Conservation (phyloP, 805 yeast genomes). For the Candida sphagnicola region DNA sequence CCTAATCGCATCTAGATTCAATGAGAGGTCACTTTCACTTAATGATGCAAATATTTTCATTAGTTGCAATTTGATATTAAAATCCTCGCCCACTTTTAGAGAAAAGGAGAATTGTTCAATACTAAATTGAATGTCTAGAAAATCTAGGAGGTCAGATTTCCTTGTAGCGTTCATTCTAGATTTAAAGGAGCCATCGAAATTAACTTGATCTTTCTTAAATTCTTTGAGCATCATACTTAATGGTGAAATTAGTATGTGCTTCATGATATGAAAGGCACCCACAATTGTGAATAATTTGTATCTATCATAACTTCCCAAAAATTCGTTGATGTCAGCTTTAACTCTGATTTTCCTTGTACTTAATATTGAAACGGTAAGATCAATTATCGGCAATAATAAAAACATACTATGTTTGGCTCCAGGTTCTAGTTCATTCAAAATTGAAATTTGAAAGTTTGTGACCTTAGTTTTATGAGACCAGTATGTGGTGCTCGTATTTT, state of each 20-base stretch:
- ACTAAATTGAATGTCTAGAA: conserved; percentile 7
- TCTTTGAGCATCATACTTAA: conserved; percentile 18
- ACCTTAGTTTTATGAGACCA: conserved; percentile 20
- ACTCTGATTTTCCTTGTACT: conserved; percentile 11
- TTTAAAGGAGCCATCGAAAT: conserved; percentile 4
- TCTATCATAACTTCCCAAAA: conserved; percentile 22
- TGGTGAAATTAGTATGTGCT: conserved; percentile 28
- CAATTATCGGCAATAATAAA: conserved; percentile 18
- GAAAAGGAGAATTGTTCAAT: conserved; percentile 20
- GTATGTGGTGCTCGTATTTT: conserved; percentile 7
- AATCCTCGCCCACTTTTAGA: conserved; percentile 43
- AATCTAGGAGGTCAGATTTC: not conserved
- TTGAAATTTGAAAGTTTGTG: conserved; percentile 13
- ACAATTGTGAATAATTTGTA: conserved; percentile 27
- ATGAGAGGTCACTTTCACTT: conserved; percentile 3
- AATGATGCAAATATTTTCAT: conserved; percentile 3
- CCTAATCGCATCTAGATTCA: conserved; percentile 29
- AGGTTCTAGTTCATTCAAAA: conserved; percentile 11
- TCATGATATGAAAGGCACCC: conserved; percentile 30
- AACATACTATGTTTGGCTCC: conserved; percentile 12
- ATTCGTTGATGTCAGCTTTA: conserved; percentile 11
- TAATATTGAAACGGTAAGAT: conserved; percentile 9
- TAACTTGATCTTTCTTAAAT: conserved; percentile 18
- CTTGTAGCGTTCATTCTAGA: not conserved
- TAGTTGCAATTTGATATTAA: conserved; percentile 46